phyloP scores from a whole-genome alignment of 2,329 filamentous ascomycete genomes.

The Dothidotthia symphoricarpi region DNA sequence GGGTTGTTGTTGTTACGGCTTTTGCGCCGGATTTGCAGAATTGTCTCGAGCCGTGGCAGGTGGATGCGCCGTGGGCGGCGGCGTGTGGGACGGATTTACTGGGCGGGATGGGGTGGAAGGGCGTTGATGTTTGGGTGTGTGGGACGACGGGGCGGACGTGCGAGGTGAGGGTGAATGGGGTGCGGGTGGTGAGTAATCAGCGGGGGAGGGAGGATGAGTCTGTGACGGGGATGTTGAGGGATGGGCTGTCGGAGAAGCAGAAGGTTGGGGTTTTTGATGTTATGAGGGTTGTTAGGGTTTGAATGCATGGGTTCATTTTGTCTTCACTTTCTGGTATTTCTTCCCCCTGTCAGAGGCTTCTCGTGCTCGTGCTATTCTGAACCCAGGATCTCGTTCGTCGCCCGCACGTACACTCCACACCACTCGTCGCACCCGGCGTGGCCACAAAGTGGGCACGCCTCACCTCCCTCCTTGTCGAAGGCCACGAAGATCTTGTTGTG shows the following conservation, averaged over 20 bases:
- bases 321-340: no score
- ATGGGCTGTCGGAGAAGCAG: constrained; percentile 29
- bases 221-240: constrained; percentile 24
- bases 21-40: constrained; percentile 55
- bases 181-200: constrained; percentile 48
- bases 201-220: constrained; percentile 41
- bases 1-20: constrained; percentile 56
- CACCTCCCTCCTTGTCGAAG: no score
- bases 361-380: no score
- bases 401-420: no score
- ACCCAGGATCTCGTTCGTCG: no score
- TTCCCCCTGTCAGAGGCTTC: no score
- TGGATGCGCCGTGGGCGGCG: constrained; percentile 47
- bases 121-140: constrained; percentile 46
- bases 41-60: constrained; percentile 52
- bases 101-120: constrained; percentile 45
- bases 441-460: no score
- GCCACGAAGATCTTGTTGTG: no score
- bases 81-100: constrained; percentile 57
- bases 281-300: constrained; percentile 23
- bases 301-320: background rate
- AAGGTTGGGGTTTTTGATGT: constrained; percentile 30
- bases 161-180: constrained; percentile 39
- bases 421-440: no score
- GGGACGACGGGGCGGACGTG: constrained; percentile 49